Evolutionary conservation across 805 yeast genomes (phyloP).

Genomic region (Saccharomyces kudriavzevii): DNA sequence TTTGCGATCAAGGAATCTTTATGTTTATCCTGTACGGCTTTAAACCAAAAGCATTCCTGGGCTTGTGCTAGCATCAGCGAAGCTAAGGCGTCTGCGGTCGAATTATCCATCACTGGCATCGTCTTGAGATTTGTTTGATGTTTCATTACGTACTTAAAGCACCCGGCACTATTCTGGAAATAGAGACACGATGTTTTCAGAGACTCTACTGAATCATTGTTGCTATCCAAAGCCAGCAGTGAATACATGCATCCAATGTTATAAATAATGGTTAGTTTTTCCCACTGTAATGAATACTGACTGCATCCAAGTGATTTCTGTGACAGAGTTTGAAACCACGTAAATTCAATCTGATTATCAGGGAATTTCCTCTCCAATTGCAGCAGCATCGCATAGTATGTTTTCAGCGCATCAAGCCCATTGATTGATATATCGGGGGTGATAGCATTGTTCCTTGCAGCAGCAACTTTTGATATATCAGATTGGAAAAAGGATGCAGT

Average conservation of each 20-base stretch:
- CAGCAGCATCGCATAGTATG: slow-evolving; percentile 42
- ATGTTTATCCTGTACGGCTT: slow-evolving; percentile 39
- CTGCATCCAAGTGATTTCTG: slow-evolving; percentile 44
- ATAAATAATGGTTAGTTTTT: slow-evolving; percentile 53
- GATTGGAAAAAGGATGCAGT: slow-evolving; percentile 34
- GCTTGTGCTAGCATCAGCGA: slow-evolving; percentile 70
- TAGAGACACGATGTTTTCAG: slow-evolving; percentile 53
- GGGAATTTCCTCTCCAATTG: slow-evolving; percentile 54
- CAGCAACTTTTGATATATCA: slow-evolving; percentile 38
- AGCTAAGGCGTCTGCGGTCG: slow-evolving; percentile 44
- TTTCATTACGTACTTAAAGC: slow-evolving; percentile 37
- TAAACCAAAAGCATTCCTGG: slow-evolving; percentile 79
- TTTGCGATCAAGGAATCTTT: slow-evolving; percentile 58
- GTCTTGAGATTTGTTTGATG: slow-evolving; percentile 6
- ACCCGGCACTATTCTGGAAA: slow-evolving; percentile 69
- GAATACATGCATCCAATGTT: slow-evolving; percentile 64
- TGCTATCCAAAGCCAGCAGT: slow-evolving; percentile 42
- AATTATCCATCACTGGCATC: slow-evolving; percentile 33
- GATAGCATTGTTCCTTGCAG: slow-evolving; percentile 37
- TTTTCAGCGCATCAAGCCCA: slow-evolving; percentile 32
- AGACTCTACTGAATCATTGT: slow-evolving; percentile 41
- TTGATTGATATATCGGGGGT: slow-evolving; percentile 32
- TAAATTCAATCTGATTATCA: slow-evolving; percentile 47
- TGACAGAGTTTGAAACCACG: slow-evolving; percentile 69
- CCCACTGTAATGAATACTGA: slow-evolving; percentile 46